phyloP scores from a whole-genome alignment of 305 asterid genomes.

The Andrographis paniculata region DNA sequence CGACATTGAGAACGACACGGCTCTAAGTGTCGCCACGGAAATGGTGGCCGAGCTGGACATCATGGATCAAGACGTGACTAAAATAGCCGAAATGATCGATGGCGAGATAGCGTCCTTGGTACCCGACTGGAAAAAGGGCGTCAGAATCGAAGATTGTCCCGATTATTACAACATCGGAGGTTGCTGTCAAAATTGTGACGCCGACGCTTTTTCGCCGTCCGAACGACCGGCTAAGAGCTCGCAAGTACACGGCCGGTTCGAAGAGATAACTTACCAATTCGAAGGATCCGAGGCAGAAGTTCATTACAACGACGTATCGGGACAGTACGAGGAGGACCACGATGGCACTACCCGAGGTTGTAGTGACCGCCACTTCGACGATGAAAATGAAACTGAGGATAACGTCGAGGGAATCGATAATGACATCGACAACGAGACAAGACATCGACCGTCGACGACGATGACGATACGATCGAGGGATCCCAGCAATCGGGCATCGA shows the following conservation, averaged over 20 bases:
- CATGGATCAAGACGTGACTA: slow-evolving; percentile 77
- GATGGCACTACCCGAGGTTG: slow-evolving; percentile 20
- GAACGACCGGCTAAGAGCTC: slow-evolving; percentile 28
- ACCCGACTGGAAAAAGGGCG: slow-evolving; percentile 66
- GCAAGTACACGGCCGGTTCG: slow-evolving; percentile 71
- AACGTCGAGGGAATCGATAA: too few relatives aligned
- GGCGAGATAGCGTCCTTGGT: slow-evolving; percentile 59
- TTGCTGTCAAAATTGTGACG: slow-evolving; percentile 40
- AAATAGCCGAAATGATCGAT: slow-evolving; percentile 81
- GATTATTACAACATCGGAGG: slow-evolving; percentile 11
- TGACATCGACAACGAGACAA: too few relatives aligned
- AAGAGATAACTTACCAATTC: slow-evolving; percentile 61
- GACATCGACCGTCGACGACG: too few relatives aligned
- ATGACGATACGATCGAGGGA: not conserved
- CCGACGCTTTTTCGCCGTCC: slow-evolving; percentile 28
- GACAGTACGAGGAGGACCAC: slow-evolving; percentile 28
- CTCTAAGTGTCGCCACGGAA: slow-evolving; percentile 74
- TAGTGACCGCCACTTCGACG: slow-evolving; percentile 12
- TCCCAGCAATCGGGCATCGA: not conserved
- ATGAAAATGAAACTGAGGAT: slow-evolving; percentile 14
- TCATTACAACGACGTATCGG: slow-evolving; percentile 31
- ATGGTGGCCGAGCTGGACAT: slow-evolving; percentile 88
- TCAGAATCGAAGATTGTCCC: slow-evolving; percentile 29
- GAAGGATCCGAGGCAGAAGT: slow-evolving; percentile 45
- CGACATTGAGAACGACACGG: slow-evolving; percentile 66